Base-by-base conservation (phyloP, 1,284 basidiomycete genomes). In the Ceratobasidium sp. region DNA sequence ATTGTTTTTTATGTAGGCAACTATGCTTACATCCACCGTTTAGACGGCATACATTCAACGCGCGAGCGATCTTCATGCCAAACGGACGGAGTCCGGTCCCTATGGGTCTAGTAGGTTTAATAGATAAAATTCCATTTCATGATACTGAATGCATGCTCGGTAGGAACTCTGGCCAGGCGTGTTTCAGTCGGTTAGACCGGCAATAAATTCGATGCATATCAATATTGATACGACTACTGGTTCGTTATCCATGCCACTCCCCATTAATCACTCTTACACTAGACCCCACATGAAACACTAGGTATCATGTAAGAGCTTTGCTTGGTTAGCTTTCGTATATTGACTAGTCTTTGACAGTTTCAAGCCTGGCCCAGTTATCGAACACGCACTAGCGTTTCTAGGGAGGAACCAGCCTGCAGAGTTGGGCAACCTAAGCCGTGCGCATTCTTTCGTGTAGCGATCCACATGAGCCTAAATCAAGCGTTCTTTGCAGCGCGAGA, bases 171-270 rank as follows among this genome's bases (percentile, higher is more conserved):
- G 69, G 69, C 69, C 69, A 2, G 69, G 69, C 24, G 58, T 72
- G 1, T 72, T 72, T 22, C 69, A 72, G 29, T 72, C 90, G 0
- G 87, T 92, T 29, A 85, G 92, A 13, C 92, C 92, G 11, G 90
- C 87, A 0, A 85, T 88, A 22, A 87, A 87, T 1, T 84, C 84
- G n/a, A 88, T 92, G 83, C 81, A 92, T 59, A 87, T 93, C 79
- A 93, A 93, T 77, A 86, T 93, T 76, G 92, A 93, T 77, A 91
- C 92, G 74, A 88, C 88, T 0, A 92, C 92, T 0, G 91, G 88
- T 0, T 86, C 79, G 72, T 82, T 31, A 5, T 34, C 24, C 9
- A 39, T 39, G n/a, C 22, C 37, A 16, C 14, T 22, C 41, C 9
- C 37, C 16, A n/a, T 11, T 37, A 5, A 2, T 1, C 19, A 27